These are phyloP conservation scores for Chaetomium tenue DNA, from an alignment of 495 filamentous ascomycete genomes.

Conservation along the genomic window DNA sequence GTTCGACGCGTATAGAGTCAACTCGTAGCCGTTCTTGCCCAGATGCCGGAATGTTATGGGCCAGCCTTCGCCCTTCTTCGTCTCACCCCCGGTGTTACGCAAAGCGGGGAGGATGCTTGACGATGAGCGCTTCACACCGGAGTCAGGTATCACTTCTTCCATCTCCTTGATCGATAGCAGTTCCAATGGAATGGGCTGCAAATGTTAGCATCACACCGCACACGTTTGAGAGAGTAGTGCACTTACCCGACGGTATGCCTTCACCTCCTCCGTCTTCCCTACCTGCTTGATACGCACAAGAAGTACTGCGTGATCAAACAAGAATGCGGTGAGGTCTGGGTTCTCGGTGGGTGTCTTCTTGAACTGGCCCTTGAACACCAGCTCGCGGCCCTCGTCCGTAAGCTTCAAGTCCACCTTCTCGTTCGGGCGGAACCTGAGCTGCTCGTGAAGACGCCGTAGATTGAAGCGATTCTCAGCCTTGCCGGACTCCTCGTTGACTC, in stretches of 20 bases:
- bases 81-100: slow-evolving; percentile 47
- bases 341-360: slow-evolving; percentile 88
- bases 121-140: slow-evolving; percentile 83
- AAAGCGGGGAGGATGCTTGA: slow-evolving; percentile 80
- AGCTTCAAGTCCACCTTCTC: slow-evolving; percentile 93
- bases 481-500: slow-evolving; percentile 92
- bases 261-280: slow-evolving; percentile 91
- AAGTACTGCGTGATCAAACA: slow-evolving; percentile 94
- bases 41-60: slow-evolving; percentile 98
- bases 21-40: slow-evolving; percentile 92
- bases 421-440: slow-evolving; percentile 80
- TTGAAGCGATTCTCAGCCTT: slow-evolving; percentile 99
- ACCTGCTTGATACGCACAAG: slow-evolving; percentile 83
- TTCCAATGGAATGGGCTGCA: slow-evolving; percentile 86
- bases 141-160: slow-evolving; percentile 85
- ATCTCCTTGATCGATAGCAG: slow-evolving; percentile 91
- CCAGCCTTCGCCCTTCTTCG: slow-evolving; percentile 69
- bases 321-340: slow-evolving; percentile 85
- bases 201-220: slow-evolving; percentile 10
- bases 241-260: slow-evolving; percentile 77
- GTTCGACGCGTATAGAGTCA: slow-evolving; percentile 82
- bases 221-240: not conserved
- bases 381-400: slow-evolving; percentile 86
- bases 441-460: slow-evolving; percentile 81
- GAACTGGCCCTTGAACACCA: slow-evolving; percentile 86